Evolutionary conservation across 805 yeast species (phyloP).

Genomic region (Wickerhamomyces sydowiorum): DNA sequence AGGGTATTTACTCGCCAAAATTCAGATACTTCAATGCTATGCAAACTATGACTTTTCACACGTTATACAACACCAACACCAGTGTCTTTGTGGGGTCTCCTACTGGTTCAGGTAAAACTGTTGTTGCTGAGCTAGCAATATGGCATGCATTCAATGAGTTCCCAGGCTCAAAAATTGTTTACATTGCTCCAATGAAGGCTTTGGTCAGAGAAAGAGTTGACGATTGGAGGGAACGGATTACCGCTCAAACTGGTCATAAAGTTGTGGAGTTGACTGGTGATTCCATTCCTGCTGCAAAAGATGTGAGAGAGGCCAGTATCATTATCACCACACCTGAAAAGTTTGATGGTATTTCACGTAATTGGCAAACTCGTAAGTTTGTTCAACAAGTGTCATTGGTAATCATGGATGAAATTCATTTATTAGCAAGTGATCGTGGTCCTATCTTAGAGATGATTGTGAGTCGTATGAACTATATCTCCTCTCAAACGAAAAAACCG

Average conservation of each 20-base stretch:
- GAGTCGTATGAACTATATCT: conserved; percentile 90
- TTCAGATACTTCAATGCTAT: conserved; percentile 93
- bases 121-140: conserved; percentile 93
- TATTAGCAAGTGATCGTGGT: conserved; percentile 96
- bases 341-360: conserved; percentile 97
- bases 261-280: conserved; percentile 93
- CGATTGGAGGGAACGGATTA: conserved; percentile 74
- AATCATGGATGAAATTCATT: conserved; percentile 94
- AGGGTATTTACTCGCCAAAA: conserved; percentile 56
- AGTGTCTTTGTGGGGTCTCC: conserved; percentile 95
- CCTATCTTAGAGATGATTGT: conserved; percentile 94
- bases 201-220: conserved; percentile 96
- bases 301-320: conserved; percentile 75
- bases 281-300: conserved; percentile 81
- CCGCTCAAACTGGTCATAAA: conserved; percentile 75
- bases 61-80: conserved; percentile 71
- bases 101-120: conserved; percentile 97
- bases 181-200: conserved; percentile 92
- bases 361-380: conserved; percentile 81
- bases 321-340: conserved; percentile 94
- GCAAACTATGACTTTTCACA: conserved; percentile 96
- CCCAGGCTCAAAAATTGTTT: conserved; percentile 86
- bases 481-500: conserved; percentile 87
- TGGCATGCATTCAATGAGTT: conserved; percentile 90
- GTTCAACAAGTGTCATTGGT: conserved; percentile 79